Conservation (phyloP, 1,284 basidiomycete species). For the Ustilago vetiveriae region DNA sequence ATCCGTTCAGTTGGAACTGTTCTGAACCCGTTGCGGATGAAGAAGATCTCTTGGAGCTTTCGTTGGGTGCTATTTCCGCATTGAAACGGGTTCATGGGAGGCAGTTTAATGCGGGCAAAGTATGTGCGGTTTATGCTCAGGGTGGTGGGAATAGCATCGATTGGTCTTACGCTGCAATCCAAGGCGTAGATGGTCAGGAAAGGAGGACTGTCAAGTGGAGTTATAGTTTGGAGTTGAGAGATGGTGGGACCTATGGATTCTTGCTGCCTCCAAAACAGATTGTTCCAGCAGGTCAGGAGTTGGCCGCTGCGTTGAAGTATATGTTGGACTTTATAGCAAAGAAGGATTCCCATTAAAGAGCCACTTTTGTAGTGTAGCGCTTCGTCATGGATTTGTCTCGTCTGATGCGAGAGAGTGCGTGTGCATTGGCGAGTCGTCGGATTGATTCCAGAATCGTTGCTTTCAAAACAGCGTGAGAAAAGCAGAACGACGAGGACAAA, state of each 20-base stretch:
- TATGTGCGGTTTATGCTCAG: slow-evolving; percentile 72
- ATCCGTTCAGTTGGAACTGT: slow-evolving; percentile 81
- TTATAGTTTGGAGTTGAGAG: slow-evolving; percentile 80
- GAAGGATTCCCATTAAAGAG: slow-evolving; percentile 5
- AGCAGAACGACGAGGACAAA: too few relatives aligned
- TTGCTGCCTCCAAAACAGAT: slow-evolving; percentile 78
- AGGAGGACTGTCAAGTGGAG: slow-evolving; percentile 73
- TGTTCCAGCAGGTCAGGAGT: slow-evolving; percentile 73
- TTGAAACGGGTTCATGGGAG: slow-evolving; percentile 73
- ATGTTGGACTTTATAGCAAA: slow-evolving; percentile 44
- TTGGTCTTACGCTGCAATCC: slow-evolving; percentile 75
- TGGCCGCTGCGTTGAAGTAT: slow-evolving; percentile 18
- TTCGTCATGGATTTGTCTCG: too few relatives aligned
- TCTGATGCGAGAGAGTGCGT: too few relatives aligned
- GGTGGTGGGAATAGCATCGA: slow-evolving; percentile 71
- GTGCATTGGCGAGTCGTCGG: too few relatives aligned
- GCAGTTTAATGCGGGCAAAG: slow-evolving; percentile 73
- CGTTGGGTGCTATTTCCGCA: slow-evolving; percentile 76
- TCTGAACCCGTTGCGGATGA: slow-evolving; percentile 76
- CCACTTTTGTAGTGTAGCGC: not conserved
- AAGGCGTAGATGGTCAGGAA: slow-evolving; percentile 75
- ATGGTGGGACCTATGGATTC: slow-evolving; percentile 84
- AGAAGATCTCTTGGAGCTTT: slow-evolving; percentile 83
- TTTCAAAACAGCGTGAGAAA: too few relatives aligned
- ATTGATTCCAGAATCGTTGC: too few relatives aligned